Base-by-base conservation (phyloP, 441 rosid genomes). In the Dalechampia spathulata region DNA sequence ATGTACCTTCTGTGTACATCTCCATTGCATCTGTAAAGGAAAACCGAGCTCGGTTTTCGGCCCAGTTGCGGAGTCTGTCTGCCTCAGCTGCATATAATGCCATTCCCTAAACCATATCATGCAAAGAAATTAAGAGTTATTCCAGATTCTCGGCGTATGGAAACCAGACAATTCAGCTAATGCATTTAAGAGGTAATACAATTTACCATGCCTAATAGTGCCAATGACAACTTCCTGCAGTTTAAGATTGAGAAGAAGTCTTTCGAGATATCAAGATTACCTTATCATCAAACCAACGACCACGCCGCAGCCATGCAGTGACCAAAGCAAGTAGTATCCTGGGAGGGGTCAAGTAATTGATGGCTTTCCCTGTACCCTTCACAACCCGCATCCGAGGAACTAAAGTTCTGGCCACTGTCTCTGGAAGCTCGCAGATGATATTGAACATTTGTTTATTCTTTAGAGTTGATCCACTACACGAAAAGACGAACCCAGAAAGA, bases 261-360 rank as follows among this genome's bases (percentile, higher is more conserved):
- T 37, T 43, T 22, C 30, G 4, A 14, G 32, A 19, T 9, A 19
- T 17, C 39, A 37, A 34, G 38, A 46, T 75, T 79, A 90, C 96
- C 86, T 91, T 83, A 66, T 85, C 88, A 68, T 91, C 98, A 9
- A 91, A 91, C 98, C 95, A 91, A 43, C 96, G 88, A 42, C 90
- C 98, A 69, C 75, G 82, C 53, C 98, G 76, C 52, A 91, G 61
- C 98, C 98, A 91, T 0, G 95, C 95, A 39, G 90, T 91, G 56
- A 87, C 85, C 52, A 87, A 69, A 46, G 96, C 98, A 54, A 91
- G 80, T 64, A 91, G 58, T 74, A 91, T 91, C 72, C 96, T 78
- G 3, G 95, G 98, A 68, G 98, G 98, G 46, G 95, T 87, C 64
- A 91, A 62, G 78, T 76, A 91, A 63, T 74, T 85, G 51, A 83